phyloP scores from a whole-genome alignment of 768 basidiomycete species.

The Lactarius hengduanensis region DNA sequence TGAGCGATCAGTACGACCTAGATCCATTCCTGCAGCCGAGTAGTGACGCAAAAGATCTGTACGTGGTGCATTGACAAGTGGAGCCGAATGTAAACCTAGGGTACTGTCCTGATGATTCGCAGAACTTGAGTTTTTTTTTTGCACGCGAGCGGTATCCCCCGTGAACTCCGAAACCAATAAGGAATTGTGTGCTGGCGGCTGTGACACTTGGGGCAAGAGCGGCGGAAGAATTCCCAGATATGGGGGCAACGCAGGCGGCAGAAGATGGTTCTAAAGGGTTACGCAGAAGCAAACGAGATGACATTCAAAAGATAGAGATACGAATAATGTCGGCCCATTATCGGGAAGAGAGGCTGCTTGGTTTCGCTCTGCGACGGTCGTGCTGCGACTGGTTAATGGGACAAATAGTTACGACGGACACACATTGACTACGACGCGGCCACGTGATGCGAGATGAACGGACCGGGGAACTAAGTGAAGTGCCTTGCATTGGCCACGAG shows the following conservation, averaged over 20 bases:
- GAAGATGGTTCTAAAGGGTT: background rate
- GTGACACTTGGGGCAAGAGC: background rate
- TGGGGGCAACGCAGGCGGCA: no score
- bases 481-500: constrained; percentile 18
- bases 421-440: background rate
- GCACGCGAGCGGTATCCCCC: background rate
- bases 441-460: background rate
- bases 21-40: background rate
- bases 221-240: background rate
- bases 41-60: background rate
- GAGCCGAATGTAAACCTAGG: background rate
- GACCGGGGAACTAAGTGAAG: background rate
- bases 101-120: background rate
- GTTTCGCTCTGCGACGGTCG: background rate
- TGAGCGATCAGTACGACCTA: no score
- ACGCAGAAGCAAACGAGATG: background rate
- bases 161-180: background rate
- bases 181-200: background rate
- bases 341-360: no score
- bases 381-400: no score
- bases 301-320: background rate
- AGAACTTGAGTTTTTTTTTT: background rate
- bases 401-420: no score
- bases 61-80: background rate
- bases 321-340: background rate